Evolutionary conservation across 2,329 filamentous ascomycete genomes (phyloP).

Genomic region (Clonostachys solani): DNA sequence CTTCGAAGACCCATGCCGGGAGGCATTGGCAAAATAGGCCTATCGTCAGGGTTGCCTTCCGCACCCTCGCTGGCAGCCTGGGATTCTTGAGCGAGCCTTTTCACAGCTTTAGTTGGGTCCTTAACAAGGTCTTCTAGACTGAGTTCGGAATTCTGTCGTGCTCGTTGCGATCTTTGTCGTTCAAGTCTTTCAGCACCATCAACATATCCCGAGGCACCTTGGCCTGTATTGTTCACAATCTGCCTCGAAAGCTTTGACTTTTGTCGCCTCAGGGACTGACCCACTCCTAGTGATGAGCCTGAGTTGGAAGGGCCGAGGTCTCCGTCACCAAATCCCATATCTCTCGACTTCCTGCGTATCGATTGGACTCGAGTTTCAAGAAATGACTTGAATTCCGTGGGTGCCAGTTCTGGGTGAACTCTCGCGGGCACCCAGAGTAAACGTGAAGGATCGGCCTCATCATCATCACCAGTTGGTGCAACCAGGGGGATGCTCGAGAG

Average conservation of each 20-base stretch:
- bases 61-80: conserved; percentile 37
- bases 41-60: conserved; percentile 58
- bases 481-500: conserved; percentile 67
- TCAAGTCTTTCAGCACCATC: conserved; percentile 81
- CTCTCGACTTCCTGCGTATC: conserved; percentile 79
- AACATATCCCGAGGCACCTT: conserved; percentile 60
- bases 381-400: conserved; percentile 95
- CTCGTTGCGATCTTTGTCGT: conserved; percentile 62
- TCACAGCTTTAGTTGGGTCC: conserved; percentile 68
- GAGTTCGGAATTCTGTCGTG: conserved; percentile 53
- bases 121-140: conserved; percentile 78
- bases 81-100: conserved; percentile 60
- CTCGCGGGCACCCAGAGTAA: conserved; percentile 95
- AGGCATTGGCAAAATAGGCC: conserved; percentile 78
- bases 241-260: conserved; percentile 95
- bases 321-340: conserved; percentile 39
- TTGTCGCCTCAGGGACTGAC: conserved; percentile 69
- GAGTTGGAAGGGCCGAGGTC: conserved; percentile 47
- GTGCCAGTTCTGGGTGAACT: conserved; percentile 90
- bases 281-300: conserved; percentile 29
- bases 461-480: conserved; percentile 67
- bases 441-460: conserved; percentile 83
- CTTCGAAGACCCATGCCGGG: conserved; percentile 77
- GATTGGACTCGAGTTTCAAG: conserved; percentile 89
- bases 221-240: conserved; percentile 67